phyloP scores from a whole-genome alignment of 345 rosid genomes.

The Ceriops decandra region DNA sequence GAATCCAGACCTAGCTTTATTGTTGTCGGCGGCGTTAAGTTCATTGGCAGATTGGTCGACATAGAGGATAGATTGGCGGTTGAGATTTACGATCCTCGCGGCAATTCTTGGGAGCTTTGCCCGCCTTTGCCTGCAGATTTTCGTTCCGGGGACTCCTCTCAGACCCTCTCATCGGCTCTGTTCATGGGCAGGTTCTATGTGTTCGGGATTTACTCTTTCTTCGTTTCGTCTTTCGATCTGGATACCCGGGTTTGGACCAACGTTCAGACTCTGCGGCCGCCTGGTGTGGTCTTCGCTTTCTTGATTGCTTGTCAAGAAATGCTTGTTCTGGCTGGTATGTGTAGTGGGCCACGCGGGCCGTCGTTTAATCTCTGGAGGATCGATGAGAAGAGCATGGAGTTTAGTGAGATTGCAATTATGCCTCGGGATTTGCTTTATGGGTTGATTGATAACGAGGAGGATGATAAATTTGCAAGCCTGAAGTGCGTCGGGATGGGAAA shows the following conservation, averaged over 20 bases:
- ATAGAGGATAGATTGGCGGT: constrained; percentile 70
- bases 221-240: constrained; percentile 61
- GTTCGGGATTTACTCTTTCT: constrained; percentile 53
- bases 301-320: constrained; percentile 48
- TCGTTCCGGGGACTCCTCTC: constrained; percentile 50
- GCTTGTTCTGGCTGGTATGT: constrained; percentile 74
- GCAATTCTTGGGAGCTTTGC: constrained; percentile 62
- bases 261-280: constrained; percentile 72
- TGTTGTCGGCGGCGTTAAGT: constrained; percentile 70
- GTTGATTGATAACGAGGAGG: constrained; percentile 66
- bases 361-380: constrained; percentile 71
- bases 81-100: constrained; percentile 57
- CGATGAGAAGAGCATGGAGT: constrained; percentile 54
- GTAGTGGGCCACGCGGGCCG: constrained; percentile 39
- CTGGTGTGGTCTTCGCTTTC: constrained; percentile 62
- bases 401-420: constrained; percentile 68
- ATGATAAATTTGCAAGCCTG: constrained; percentile 63
- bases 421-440: constrained; percentile 53
- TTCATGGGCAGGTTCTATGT: constrained; percentile 50
- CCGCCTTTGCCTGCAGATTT: constrained; percentile 76
- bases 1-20: constrained; percentile 31
- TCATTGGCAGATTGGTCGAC: constrained; percentile 68
- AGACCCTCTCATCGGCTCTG: constrained; percentile 60
- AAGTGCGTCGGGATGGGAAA: constrained; percentile 81
- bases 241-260: constrained; percentile 51